These are phyloP conservation scores for Berkeleyomyces basicola DNA, from an alignment of 2,329 filamentous ascomycete genomes.

Conservation along the genomic window DNA sequence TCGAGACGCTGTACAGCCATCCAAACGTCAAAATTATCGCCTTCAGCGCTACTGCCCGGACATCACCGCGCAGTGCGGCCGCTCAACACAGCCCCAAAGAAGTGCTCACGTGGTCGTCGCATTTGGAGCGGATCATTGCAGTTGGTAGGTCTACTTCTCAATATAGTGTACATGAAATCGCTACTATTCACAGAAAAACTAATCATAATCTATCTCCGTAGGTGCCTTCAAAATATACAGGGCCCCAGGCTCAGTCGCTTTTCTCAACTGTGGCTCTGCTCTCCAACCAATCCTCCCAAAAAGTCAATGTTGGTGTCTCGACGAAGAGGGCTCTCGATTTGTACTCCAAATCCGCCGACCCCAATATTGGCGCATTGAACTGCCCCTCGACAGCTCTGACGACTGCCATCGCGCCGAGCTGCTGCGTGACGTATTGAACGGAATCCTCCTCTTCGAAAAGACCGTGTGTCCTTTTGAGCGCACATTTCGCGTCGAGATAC, in stretches of 20 bases:
- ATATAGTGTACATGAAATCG: neutral
- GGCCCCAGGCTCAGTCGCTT: conserved; percentile 71
- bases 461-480: conserved; percentile 75
- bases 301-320: conserved; percentile 88
- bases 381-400: conserved; percentile 40
- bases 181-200: neutral
- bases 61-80: conserved; percentile 17
- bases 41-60: conserved; percentile 28
- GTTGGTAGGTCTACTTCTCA: conserved; percentile 36
- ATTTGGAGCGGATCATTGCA: conserved; percentile 67
- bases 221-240: conserved; percentile 72
- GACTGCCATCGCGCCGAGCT: conserved; percentile 47
- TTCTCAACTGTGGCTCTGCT: conserved; percentile 69
- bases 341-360: conserved; percentile 72
- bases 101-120: conserved; percentile 54
- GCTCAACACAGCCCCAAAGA: conserved; percentile 30
- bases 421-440: conserved; percentile 52
- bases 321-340: conserved; percentile 63
- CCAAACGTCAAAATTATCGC: conserved; percentile 52
- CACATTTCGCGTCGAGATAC: conserved; percentile 57
- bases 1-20: conserved; percentile 62
- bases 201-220: conserved; percentile 16
- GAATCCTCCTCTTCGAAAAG: conserved; percentile 70
- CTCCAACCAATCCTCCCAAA: conserved; percentile 76
- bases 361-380: conserved; percentile 79